These are phyloP conservation scores for Pyrenochaeta sp. DNA, from an alignment of 2,329 filamentous ascomycete genomes.

Conservation along the genomic window DNA sequence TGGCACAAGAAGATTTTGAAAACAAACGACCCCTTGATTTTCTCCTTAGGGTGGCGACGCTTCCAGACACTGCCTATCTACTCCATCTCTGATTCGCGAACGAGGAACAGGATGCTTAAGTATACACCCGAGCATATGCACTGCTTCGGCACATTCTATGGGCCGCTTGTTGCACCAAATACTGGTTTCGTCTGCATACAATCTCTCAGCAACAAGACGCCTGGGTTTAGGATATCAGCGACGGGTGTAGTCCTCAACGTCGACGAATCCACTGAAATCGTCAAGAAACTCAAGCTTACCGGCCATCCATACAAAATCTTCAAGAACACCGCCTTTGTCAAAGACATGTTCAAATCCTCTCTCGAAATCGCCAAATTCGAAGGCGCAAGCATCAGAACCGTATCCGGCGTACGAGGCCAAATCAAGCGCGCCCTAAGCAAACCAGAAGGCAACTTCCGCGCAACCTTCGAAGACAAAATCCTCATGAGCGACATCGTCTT, in stretches of 20 bases:
- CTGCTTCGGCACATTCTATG: conserved; percentile 95
- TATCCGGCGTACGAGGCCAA: conserved; percentile 93
- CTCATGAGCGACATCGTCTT: conserved; percentile 97
- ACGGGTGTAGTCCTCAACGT: conserved; percentile 94
- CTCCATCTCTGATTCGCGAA: conserved; percentile 92
- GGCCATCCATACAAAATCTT: conserved; percentile 96
- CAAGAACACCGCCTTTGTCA: conserved; percentile 99
- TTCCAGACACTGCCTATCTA: conserved; percentile 95
- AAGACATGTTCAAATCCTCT: conserved; percentile 94
- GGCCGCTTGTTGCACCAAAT: conserved; percentile 92
- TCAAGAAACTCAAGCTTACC: conserved; percentile 98
- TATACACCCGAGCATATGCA: conserved; percentile 99
- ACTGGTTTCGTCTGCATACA: conserved; percentile 96
- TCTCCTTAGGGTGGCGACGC: conserved; percentile 93
- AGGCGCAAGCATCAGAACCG: conserved; percentile 92
- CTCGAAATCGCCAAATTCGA: conserved; percentile 99
- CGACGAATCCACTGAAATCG: conserved; percentile 94
- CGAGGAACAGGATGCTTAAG: conserved; percentile 96
- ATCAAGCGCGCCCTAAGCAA: conserved; percentile 95
- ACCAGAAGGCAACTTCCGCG: conserved; percentile 93
- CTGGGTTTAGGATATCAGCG: conserved; percentile 92
- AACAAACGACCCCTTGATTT: conserved; percentile 96
- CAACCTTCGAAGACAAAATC: conserved; percentile 98
- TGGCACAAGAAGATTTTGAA: conserved; percentile 99
- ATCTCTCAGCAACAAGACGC: conserved; percentile 81